phyloP scores from a whole-genome alignment of 2,329 filamentous ascomycete species.

The Monosporascus sp. region DNA sequence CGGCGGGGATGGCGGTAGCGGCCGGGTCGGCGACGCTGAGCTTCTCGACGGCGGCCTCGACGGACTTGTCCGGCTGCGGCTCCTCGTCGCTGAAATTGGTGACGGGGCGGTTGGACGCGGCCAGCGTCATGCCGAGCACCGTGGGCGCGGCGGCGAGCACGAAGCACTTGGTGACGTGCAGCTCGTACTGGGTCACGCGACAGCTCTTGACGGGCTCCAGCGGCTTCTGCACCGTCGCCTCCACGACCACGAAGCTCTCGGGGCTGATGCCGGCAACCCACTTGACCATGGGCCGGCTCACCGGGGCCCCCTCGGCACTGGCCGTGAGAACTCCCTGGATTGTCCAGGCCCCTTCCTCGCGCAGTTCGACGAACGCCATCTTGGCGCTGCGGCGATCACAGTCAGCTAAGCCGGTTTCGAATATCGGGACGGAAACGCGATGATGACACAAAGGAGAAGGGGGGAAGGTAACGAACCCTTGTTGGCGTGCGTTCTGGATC shows the following conservation, averaged over 20 bases:
- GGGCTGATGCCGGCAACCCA: conserved; percentile 70
- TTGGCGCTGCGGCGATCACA: conserved; percentile 49
- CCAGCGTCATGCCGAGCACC: conserved; percentile 53
- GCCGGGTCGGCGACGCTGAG: conserved; percentile 30
- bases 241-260: conserved; percentile 78
- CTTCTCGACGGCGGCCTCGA: conserved; percentile 33
- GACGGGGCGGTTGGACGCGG: conserved; percentile 48
- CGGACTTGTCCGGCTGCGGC: conserved; percentile 22
- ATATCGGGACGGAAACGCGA: background rate
- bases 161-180: conserved; percentile 84
- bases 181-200: conserved; percentile 71
- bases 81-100: conserved; percentile 57
- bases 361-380: conserved; percentile 83
- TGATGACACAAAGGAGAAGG: too few species aligned
- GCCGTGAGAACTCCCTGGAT: conserved; percentile 77
- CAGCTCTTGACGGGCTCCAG: conserved; percentile 86
- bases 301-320: conserved; percentile 54
- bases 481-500: conserved; percentile 81
- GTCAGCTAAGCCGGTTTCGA: background rate
- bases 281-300: conserved; percentile 90
- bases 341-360: conserved; percentile 67
- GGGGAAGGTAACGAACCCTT: conserved; percentile 42
- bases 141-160: conserved; percentile 61
- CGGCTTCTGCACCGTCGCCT: conserved; percentile 75
- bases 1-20: conserved; percentile 51